Conservation (phyloP, 768 basidiomycete species). For the Lanmaoa rubissima region DNA sequence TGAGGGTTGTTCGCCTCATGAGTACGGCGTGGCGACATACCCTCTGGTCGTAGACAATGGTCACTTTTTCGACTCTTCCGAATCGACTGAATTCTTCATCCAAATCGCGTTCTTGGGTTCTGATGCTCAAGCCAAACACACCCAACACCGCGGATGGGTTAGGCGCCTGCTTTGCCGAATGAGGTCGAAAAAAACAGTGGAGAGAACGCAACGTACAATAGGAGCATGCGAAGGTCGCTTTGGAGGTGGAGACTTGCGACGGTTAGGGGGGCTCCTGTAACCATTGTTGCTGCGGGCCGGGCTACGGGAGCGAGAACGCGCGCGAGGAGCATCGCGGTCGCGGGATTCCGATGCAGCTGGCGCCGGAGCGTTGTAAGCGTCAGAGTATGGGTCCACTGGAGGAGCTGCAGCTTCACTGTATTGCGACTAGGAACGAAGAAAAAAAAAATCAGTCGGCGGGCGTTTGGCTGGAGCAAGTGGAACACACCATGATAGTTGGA, state of each 20-base stretch:
- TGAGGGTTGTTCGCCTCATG: conserved; percentile 15
- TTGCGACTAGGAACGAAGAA: conserved; percentile 36
- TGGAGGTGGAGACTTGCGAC: conserved; percentile 59
- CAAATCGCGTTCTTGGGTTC: conserved; percentile 89
- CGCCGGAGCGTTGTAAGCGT: conserved; percentile 72
- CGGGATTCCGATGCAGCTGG: conserved; percentile 44
- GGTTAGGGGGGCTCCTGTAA: conserved; percentile 55
- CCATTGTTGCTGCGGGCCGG: conserved; percentile 54
- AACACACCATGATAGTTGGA: conserved; percentile 69
- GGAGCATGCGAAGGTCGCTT: conserved; percentile 71
- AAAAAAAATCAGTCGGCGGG: conserved; percentile 1
- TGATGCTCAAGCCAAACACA: conserved; percentile 97
- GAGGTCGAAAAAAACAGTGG: conserved; percentile 25
- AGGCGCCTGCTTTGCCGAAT: conserved; percentile 66
- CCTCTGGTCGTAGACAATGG: conserved; percentile 95
- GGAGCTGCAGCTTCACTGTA: conserved; percentile 62
- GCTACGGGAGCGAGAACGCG: conserved; percentile 76
- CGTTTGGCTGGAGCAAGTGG: conserved; percentile 5
- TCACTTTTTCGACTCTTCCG: conserved; percentile 91
- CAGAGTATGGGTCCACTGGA: conserved; percentile 77
- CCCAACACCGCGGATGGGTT: conserved; percentile 88
- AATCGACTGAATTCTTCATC: conserved; percentile 91
- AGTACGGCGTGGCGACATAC: conserved; percentile 44
- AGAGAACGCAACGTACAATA: conserved; percentile 48
- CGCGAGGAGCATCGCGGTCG: conserved; percentile 58